These are phyloP conservation scores for Aquilaria malaccensis DNA, from an alignment of 345 rosid species.

Conservation along the genomic window DNA sequence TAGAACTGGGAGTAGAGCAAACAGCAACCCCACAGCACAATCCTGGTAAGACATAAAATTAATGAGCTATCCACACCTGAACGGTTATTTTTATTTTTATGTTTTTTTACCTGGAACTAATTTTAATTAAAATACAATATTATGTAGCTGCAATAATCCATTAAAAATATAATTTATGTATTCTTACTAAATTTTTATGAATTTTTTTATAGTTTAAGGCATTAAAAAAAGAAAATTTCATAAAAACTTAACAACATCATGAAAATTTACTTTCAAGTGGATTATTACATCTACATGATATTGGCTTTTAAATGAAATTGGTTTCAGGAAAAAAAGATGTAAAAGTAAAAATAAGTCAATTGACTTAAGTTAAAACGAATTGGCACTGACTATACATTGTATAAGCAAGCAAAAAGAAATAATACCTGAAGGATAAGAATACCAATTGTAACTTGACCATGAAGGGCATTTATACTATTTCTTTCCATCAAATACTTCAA, in stretches of 20 bases:
- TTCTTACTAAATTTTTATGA: too few species aligned
- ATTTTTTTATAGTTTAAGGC: too few species aligned
- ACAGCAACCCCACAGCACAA: conserved; percentile 88
- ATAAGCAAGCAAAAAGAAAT: neutral
- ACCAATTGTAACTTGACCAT: conserved; percentile 89
- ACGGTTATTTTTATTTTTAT: neutral
- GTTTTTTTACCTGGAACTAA: too few species aligned
- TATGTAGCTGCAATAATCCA: neutral
- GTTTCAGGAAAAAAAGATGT: too few species aligned
- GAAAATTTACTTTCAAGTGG: too few species aligned
- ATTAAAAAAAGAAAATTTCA: too few species aligned
- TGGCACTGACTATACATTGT: neutral
- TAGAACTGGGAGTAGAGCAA: conserved; percentile 93
- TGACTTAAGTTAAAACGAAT: neutral
- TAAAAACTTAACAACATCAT: too few species aligned
- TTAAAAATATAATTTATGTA: too few species aligned
- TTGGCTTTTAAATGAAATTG: too few species aligned
- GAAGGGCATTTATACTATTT: conserved; percentile 68
- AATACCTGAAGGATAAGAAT: conserved; percentile 85
- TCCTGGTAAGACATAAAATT: conserved; percentile 40
- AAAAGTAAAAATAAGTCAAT: too few species aligned
- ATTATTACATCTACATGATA: too few species aligned
- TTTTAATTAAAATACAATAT: too few species aligned
- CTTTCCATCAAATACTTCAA: conserved; percentile 85
- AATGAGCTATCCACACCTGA: neutral